phyloP scores from a whole-genome alignment of 768 basidiomycete species.

The Pleurotus pulmonarius region DNA sequence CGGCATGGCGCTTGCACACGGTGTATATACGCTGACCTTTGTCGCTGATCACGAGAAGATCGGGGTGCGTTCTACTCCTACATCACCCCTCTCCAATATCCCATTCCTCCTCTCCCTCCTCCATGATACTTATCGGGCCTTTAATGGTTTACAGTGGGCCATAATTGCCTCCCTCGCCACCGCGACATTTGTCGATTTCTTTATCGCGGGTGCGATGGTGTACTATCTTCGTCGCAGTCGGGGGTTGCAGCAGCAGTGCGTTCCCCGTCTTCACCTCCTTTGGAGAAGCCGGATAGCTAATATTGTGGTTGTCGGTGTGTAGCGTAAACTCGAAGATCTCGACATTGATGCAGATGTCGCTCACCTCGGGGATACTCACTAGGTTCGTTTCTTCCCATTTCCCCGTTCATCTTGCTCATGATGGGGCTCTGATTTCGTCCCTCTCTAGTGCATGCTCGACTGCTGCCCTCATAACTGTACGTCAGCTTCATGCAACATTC shows the following conservation, averaged over 20 bases:
- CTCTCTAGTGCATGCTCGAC: slow-evolving; percentile 12
- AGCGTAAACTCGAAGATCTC: slow-evolving; percentile 10
- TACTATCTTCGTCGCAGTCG: slow-evolving; percentile 19
- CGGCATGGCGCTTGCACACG: not conserved
- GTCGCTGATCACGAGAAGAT: not conserved
- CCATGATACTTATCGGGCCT: not conserved
- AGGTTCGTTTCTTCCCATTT: slow-evolving; percentile 1
- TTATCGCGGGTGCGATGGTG: slow-evolving; percentile 21
- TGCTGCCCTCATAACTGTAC: slow-evolving; percentile 7
- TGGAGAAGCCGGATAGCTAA: too few species aligned
- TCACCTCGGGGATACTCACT: slow-evolving; percentile 12
- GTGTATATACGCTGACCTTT: not conserved
- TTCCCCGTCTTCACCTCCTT: too few species aligned
- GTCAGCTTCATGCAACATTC: not conserved
- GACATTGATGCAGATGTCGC: slow-evolving; percentile 9
- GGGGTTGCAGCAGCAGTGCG: slow-evolving; percentile 6
- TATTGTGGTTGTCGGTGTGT: too few species aligned
- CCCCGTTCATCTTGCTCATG: not conserved
- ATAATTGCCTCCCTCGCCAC: slow-evolving; percentile 19
- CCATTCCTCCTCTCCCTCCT: not conserved
- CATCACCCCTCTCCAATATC: too few species aligned
- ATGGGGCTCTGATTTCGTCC: too few species aligned
- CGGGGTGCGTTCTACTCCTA: too few species aligned
- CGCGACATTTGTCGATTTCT: slow-evolving; percentile 19
- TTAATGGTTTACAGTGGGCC: slow-evolving; percentile 16